phyloP scores from a whole-genome alignment of 257 asterid genomes.

The Solanum rostratum region DNA sequence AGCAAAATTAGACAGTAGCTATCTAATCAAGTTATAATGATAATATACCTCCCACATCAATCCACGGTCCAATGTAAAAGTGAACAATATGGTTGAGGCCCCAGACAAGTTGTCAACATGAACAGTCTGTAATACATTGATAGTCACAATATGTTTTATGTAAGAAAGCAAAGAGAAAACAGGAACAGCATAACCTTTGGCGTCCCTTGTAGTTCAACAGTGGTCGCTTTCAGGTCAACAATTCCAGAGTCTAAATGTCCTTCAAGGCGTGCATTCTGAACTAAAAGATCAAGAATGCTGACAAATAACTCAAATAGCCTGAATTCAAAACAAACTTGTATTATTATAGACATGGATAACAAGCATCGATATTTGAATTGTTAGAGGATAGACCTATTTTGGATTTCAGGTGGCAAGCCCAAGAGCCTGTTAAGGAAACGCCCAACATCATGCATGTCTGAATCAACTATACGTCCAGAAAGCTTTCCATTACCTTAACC shows the following conservation, averaged over 20 bases:
- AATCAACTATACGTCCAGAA: conserved; percentile 79
- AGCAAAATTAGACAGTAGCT: neutral
- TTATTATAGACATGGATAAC: neutral
- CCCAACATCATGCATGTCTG: conserved; percentile 96
- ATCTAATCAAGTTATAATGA: neutral
- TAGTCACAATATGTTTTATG: neutral
- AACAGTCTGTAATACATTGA: conserved; percentile 65
- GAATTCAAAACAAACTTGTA: conserved; percentile 17
- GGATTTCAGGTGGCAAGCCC: conserved; percentile 90
- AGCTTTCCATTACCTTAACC: conserved; percentile 60
- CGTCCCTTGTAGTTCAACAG: conserved; percentile 51
- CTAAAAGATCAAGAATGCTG: conserved; percentile 64
- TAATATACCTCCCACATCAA: conserved; percentile 79
- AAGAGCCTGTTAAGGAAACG: conserved; percentile 92
- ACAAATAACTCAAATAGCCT: conserved; percentile 94
- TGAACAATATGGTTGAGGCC: conserved; percentile 79
- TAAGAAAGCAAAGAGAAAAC: conserved; percentile 10
- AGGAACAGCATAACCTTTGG: conserved; percentile 62
- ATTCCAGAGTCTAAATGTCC: conserved; percentile 95
- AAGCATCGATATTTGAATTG: neutral
- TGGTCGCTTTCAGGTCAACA: conserved; percentile 80
- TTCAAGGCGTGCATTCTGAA: conserved; percentile 74
- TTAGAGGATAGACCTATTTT: conserved; percentile 57
- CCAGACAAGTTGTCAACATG: conserved; percentile 87
- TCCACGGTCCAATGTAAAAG: conserved; percentile 90